A percentile compares a stretch with the other conserved stretches of the same genome.
These are phyloP conservation scores for Neurospora crassa DNA, from an alignment of 2,329 filamentous ascomycete genomes.

Conservation along the genomic window DNA sequence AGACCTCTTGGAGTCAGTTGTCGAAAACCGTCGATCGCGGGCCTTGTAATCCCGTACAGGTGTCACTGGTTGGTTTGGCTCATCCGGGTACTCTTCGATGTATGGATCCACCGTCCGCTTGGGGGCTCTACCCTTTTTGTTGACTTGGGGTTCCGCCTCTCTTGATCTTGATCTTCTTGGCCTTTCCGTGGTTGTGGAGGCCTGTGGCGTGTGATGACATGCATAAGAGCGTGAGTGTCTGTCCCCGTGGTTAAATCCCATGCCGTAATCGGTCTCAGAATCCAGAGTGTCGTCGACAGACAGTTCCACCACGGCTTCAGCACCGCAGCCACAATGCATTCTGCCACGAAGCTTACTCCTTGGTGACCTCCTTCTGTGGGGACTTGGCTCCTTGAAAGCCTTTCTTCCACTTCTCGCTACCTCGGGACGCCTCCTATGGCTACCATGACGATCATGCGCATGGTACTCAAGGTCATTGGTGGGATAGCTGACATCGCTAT, in stretches of 20 bases:
- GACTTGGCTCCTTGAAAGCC: neutral
- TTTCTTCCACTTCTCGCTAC: neutral
- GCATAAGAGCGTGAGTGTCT: slow-evolving; percentile 1
- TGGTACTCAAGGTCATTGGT: neutral
- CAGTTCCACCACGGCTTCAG: neutral
- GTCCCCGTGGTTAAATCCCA: neutral
- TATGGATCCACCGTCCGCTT: slow-evolving; percentile 11
- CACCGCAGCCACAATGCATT: neutral
- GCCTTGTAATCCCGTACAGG: slow-evolving; percentile 17
- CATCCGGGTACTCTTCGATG: slow-evolving; percentile 19
- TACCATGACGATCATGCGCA: neutral
- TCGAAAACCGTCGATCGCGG: slow-evolving; percentile 10
- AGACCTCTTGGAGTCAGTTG: slow-evolving; percentile 10
- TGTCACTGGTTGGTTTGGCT: slow-evolving; percentile 11
- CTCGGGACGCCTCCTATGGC: neutral
- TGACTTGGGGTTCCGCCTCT: slow-evolving; percentile 4
- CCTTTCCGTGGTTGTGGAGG: neutral
- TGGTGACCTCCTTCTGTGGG: slow-evolving; percentile 4
- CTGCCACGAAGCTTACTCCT: slow-evolving; percentile 6
- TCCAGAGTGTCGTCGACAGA: slow-evolving; percentile 3
- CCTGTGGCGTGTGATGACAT: neutral
- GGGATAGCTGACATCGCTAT: slow-evolving; percentile 13
- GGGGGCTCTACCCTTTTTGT: neutral
- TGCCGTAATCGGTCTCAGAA: neutral
- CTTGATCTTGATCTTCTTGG: slow-evolving; percentile 3